Conservation (phyloP, 257 asterid species). For the Echites panduratus region DNA sequence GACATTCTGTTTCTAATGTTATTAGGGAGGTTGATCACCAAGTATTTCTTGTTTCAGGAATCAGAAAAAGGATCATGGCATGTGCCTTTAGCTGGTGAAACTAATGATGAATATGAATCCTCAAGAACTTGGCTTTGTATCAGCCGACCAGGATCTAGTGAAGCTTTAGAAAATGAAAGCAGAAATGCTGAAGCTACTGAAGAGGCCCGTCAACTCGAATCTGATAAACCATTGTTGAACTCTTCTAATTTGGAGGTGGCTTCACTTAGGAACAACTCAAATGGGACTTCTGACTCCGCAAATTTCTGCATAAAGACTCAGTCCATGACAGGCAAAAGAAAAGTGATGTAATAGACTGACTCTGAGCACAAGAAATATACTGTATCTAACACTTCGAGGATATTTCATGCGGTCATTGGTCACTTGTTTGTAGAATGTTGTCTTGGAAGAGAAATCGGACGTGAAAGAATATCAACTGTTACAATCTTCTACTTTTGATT, state of each 20-base stretch:
- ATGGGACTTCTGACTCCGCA: conserved; percentile 2
- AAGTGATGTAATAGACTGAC: conserved; percentile 13
- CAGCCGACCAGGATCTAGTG: conserved; percentile 31
- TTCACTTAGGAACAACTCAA: conserved; percentile 5
- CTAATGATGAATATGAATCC: conserved; percentile 57
- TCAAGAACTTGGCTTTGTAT: conserved; percentile 72
- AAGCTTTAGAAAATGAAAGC: conserved; percentile 10
- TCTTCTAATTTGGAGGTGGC: conserved; percentile 3
- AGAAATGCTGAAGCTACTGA: conserved; percentile 11
- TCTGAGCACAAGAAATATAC: neutral
- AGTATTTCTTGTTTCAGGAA: conserved; percentile 43
- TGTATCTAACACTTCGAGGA: neutral
- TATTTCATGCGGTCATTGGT: neutral
- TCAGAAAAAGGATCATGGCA: conserved; percentile 84
- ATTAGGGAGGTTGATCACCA: neutral
- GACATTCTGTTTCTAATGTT: neutral
- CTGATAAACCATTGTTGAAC: conserved; percentile 13
- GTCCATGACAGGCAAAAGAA: conserved; percentile 27
- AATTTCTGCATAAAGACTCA: neutral
- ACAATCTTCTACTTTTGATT: neutral
- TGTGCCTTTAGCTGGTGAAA: conserved; percentile 62
- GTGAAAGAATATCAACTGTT: neutral
- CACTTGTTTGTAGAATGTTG: neutral
- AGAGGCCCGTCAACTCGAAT: conserved; percentile 13
- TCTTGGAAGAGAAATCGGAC: neutral